Evolutionary conservation across 164 flowering plant genomes (phyloP).

Genomic region (Piper longum): DNA sequence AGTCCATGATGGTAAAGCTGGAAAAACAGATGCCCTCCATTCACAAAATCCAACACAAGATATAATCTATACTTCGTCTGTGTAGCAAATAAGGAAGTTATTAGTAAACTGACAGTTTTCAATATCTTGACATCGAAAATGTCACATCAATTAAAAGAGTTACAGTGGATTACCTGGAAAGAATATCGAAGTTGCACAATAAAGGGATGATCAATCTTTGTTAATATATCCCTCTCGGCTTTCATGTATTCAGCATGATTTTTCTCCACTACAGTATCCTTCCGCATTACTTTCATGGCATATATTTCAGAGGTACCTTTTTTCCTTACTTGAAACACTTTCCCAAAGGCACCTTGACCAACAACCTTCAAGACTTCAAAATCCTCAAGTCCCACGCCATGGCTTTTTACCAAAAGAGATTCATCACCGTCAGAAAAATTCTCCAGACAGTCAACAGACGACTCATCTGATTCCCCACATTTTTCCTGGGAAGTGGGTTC

Average conservation of each 20-base stretch:
- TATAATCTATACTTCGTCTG: constrained; percentile 90
- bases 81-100: not conserved
- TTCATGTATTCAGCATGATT: constrained; percentile 94
- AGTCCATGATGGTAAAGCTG: constrained; percentile 82
- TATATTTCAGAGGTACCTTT: constrained; percentile 65
- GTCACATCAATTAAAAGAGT: no score
- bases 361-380: constrained; percentile 81
- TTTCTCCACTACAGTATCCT: constrained; percentile 73
- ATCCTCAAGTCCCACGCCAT: constrained; percentile 53
- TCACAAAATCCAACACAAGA: constrained; percentile 72
- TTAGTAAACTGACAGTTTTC: not conserved
- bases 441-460: constrained; percentile 11
- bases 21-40: constrained; percentile 90
- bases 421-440: constrained; percentile 9
- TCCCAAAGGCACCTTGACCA: constrained; percentile 90
- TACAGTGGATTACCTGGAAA: constrained; percentile 48
- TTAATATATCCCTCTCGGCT: constrained; percentile 89
- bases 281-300: constrained; percentile 98
- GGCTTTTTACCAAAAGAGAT: constrained; percentile 10
- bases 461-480: constrained; percentile 16
- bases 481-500: constrained; percentile 22
- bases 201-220: constrained; percentile 86
- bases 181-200: constrained; percentile 84
- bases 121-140: no score
- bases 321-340: constrained; percentile 80